Evolutionary conservation across 352 stramenopile species (phyloP), one percentile per base, ranked within the genome.

Genomic region (Phytophthora pinifolia): DNA sequence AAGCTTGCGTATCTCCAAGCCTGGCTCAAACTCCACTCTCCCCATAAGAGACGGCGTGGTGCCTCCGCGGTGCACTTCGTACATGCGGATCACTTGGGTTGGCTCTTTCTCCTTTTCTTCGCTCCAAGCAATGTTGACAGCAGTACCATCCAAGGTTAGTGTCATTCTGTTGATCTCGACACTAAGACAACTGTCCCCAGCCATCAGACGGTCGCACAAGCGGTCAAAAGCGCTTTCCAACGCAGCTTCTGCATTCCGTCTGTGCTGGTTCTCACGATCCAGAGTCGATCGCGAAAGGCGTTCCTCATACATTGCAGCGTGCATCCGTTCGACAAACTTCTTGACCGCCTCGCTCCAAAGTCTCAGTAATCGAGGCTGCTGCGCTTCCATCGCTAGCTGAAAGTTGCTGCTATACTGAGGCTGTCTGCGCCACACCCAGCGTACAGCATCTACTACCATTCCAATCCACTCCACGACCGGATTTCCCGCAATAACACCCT

Each of bases 41-140:
- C 62, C 62, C 22, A 70, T 0, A 27, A 27, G 4, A 3, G 3
- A 27, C 0, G 22, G 22, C 22, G 3, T 3, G 0, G 22, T 33
- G 34, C n/a, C 32, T 33, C 10, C 33, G 6, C 10, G 6, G 10
- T 54, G 6, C 5, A 50, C 9, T 17, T 62, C 20, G 15, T 55
- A 51, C 33, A 70, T 20, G 3, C 15, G n/a, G 27, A 70, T 42
- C 9, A 54, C 46, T 41, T 66, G 63, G 1, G 29, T 52, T 1
- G 50, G 62, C 1, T 63, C 50, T 30, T 63, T 70, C 7, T 62
- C 41, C 0, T 50, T 41, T 53, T 70, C 45, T 9, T 66, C 39
- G 3, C 4, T 51, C 55, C 55, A 65, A 4, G 18, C 13, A n/a
- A 65, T 15, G 1, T 50, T 42, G 6, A 62, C 18, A 27, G 8